Base-by-base conservation (phyloP, 768 basidiomycete genomes). In the Naganishia antarctica region DNA sequence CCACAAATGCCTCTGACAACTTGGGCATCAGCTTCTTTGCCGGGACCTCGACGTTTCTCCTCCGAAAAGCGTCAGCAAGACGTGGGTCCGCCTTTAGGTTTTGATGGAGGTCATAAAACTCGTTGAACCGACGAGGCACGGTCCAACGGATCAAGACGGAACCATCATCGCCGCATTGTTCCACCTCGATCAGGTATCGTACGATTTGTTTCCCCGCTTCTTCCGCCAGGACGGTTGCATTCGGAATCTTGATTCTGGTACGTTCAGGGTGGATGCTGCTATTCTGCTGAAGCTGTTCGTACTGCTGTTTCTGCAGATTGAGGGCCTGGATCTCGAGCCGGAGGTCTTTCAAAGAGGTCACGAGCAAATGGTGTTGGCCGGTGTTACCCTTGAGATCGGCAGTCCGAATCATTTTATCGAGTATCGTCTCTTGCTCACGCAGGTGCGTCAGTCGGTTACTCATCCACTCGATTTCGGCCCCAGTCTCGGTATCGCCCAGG, bases 361-460 rank as follows among this genome's bases (percentile, higher is more conserved):
- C 84, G 50, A 98, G 83, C 46, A 98, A 82, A 64, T 83, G 83
- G 23, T 94, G 82, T 77, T 98, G 93, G 70, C 88, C 86, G 1
- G 84, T 85, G 72, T 90, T 91, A 0, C 93, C 96, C 4, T 90
- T 90, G 41, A 98, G 80, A 73, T 98, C 96, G 0, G 96, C 96
- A 75, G 94, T 93, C 71, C 89, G 89, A 71, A 96, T 90, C 46
- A 98, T 80, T 0, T 86, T 88, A 65, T 89, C 87, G 4, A 99
- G 82, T 80, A 91, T 88, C 37, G 83, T 78, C 61, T 90, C 87
- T 70, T 98, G 96, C 0, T 84, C 82, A 68, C 89, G 84, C 15
- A 92, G 79, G 67, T 88, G 87, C 6, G 80, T 79, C 62, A 97
- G 84, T 64, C 90, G 89, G 47, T 86, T 84, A 21, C 82, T 81